A percentile compares a stretch with the other conserved stretches of the same genome.
Conservation (phyloP, 805 yeast genomes). For the Crinitomyces ghanaensis region DNA sequence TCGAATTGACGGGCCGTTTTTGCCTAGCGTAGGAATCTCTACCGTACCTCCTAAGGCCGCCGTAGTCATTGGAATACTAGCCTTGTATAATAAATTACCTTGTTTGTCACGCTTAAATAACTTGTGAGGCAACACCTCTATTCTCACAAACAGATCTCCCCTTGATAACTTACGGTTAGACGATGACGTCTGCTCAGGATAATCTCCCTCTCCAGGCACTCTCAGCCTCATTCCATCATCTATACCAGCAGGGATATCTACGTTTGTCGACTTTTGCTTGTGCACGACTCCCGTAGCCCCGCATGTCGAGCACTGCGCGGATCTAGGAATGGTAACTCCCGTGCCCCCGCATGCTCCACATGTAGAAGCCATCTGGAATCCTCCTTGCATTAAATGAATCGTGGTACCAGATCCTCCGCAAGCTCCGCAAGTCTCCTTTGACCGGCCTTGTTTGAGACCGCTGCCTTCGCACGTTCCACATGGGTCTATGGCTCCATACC, state of each 20-base stretch:
- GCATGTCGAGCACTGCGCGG: constrained; percentile 67
- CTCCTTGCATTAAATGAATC: constrained; percentile 76
- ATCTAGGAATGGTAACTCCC: constrained; percentile 62
- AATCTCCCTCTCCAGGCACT: constrained; percentile 81
- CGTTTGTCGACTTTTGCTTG: constrained; percentile 54
- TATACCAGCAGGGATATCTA: constrained; percentile 83
- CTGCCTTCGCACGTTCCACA: constrained; percentile 76
- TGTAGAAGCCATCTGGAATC: constrained; percentile 93
- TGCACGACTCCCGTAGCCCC: constrained; percentile 82
- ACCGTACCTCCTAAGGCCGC: constrained; percentile 93
- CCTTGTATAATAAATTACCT: constrained; percentile 52
- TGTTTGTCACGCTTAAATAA: constrained; percentile 54
- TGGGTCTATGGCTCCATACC: constrained; percentile 60
- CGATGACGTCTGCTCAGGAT: constrained; percentile 68
- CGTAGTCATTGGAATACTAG: constrained; percentile 80
- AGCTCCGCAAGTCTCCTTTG: constrained; percentile 65
- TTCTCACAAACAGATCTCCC: constrained; percentile 82
- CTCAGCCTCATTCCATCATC: constrained; percentile 77
- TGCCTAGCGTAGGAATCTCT: constrained; percentile 71
- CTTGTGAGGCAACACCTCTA: constrained; percentile 66
- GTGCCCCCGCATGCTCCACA: constrained; percentile 81
- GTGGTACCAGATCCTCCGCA: constrained; percentile 93
- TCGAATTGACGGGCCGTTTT: constrained; percentile 66
- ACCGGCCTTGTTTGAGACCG: constrained; percentile 69
- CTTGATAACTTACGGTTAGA: constrained; percentile 55